These are phyloP conservation scores for Auricularia sp. DNA, from an alignment of 768 basidiomycete species.

Conservation along the genomic window DNA sequence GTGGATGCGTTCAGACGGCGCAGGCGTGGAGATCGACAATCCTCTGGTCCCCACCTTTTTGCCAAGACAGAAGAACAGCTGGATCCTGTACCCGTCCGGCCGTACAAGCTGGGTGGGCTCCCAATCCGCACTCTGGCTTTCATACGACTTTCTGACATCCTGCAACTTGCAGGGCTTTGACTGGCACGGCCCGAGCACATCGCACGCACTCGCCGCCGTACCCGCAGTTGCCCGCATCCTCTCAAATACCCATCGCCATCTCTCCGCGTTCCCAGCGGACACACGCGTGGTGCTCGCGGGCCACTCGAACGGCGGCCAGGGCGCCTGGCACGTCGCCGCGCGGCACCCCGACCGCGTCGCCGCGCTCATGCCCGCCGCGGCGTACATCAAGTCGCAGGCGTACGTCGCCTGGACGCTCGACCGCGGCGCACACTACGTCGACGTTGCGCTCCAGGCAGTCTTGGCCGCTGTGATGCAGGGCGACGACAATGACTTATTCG, in stretches of 20 bases:
- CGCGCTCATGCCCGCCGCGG: constrained; percentile 66
- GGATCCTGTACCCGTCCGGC: constrained; percentile 78
- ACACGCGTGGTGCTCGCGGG: constrained; percentile 61
- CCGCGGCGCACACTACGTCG: constrained; percentile 66
- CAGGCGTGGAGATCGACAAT: constrained; percentile 62
- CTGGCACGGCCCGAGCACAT: constrained; percentile 80
- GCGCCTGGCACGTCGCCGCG: constrained; percentile 69
- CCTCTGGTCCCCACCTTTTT: constrained; percentile 37
- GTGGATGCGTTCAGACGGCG: constrained; percentile 50
- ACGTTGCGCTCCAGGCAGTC: constrained; percentile 61
- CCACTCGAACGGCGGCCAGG: constrained; percentile 91
- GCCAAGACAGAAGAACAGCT: constrained; percentile 46
- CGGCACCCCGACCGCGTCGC: constrained; percentile 64
- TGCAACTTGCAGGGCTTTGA: constrained; percentile 61
- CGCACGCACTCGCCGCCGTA: constrained; percentile 56
- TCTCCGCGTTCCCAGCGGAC: constrained; percentile 24
- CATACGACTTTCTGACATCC: not conserved
- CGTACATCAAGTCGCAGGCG: constrained; percentile 77
- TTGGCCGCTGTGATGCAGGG: constrained; percentile 65
- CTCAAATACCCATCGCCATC: constrained; percentile 25
- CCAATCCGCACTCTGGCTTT: constrained; percentile 15
- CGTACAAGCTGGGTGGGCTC: constrained; percentile 59
- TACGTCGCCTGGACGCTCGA: constrained; percentile 57
- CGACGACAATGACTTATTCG: constrained; percentile 81
- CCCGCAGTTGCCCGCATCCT: constrained; percentile 45